Base-by-base conservation (phyloP, 1,139 yeast species). In the Hyphopichia fennica region DNA sequence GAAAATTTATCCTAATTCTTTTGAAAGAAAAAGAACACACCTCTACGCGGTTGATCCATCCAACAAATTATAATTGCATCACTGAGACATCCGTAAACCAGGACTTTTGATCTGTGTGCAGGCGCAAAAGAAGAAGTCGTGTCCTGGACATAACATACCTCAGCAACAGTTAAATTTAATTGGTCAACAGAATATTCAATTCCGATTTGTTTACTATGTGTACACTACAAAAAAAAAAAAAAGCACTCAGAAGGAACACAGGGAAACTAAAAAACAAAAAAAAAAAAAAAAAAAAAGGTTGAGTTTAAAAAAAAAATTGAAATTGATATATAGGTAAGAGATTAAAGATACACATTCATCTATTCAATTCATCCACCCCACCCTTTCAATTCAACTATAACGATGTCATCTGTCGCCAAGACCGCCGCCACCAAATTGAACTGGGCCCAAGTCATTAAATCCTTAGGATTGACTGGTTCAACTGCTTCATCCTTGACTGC, bases 391-490 rank as follows among this genome's bases (percentile, higher is more conserved):
- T 31, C 25, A 8, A 33, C 40, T 33, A 7, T 34, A 40, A 50
- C 31, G 43, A 72, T 71, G 77, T 72, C 76, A 45, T 60, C 75
- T 48, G 77, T 73, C 53, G 76, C 74, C 46, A 82, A 80, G 71
- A 76, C 86, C 59, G 93, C 89, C 59, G 82, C 95, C 60, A 77
- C 87, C 63, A 91, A 90, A 77, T 79, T 93, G 70, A 95, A 93
- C 80, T 93, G 98, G 97, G 83, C 95, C 65, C 84, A 85, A 74
- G 84, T 93, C 63, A 81, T 88, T 63, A 76, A 95, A 56, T 82
- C 93, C 54, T 81, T 93, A 64, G 96, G 97, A 47, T 81, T 93
- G 66, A 83, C 96, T 49, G 99, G 99, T 49, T 73, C 85, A 63
- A 93, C 99, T 51, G 95, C 96, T 49, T 66, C 88, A 45, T 82